Conservation (phyloP, 23 red algal species). For the Cyanidioschyzon merolae region DNA sequence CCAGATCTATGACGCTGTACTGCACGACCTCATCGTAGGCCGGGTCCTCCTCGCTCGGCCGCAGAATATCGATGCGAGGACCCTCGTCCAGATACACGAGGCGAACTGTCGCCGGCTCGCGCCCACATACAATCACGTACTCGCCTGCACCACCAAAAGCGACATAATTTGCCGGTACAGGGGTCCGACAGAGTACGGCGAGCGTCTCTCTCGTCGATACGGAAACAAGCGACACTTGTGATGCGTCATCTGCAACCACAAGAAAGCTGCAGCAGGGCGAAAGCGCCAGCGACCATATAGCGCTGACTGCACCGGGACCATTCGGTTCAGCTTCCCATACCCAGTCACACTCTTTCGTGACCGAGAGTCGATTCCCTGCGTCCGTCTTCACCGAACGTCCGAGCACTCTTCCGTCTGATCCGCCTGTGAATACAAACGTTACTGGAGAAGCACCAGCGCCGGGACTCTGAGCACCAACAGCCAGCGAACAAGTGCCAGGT, state of each 20-base stretch:
- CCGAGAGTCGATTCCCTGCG: neutral
- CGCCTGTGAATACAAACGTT: neutral
- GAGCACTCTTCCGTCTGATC: neutral
- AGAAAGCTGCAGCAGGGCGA: neutral
- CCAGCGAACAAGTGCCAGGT: neutral
- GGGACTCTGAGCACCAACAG: neutral
- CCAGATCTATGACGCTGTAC: slow-evolving; percentile 5
- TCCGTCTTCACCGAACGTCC: neutral
- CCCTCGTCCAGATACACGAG: slow-evolving; percentile 1
- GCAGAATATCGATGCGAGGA: neutral
- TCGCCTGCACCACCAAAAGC: neutral
- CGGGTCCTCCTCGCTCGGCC: neutral
- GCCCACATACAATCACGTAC: neutral
- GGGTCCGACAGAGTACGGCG: neutral
- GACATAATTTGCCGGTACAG: neutral
- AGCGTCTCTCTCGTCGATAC: neutral
- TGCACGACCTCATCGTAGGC: neutral
- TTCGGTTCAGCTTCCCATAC: neutral
- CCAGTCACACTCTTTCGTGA: neutral
- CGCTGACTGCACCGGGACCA: neutral
- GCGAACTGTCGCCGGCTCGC: slow-evolving; percentile 10
- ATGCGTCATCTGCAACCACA: neutral
- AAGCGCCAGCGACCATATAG: neutral
- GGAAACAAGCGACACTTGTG: neutral
- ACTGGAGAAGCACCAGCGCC: neutral